Evolutionary conservation across 2,329 filamentous ascomycete genomes (phyloP), one percentile per base, ranked within the genome.

Genomic region (Fusarium nelsonii): DNA sequence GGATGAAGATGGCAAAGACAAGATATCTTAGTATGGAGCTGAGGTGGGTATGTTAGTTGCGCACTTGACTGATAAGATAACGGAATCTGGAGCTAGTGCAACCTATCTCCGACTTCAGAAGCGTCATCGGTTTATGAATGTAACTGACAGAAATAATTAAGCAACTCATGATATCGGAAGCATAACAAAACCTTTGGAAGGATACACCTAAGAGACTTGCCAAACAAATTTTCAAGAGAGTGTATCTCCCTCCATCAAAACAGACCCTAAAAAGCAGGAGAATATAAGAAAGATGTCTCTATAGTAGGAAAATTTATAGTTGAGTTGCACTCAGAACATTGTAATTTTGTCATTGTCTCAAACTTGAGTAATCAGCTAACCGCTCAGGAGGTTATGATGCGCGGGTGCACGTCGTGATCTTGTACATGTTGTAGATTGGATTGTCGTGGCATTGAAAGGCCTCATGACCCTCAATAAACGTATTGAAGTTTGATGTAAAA

Each of bases 51-150:
- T 73, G 68, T 73, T 68, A 69, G 65, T 67, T 49, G 37, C 39
- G 59, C 59, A 53, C 44, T 58, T 46, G 44, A 44, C 43, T 59
- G 70, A 75, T 76, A 76, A 75, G 73, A 74, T 75, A 74, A 65
- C 59, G 59, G 62, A 57, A 44, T 52, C 50, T 69, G 66, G 66
- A 55, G 57, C 62, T 70, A 63, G 50, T 49, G 23, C 40, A 32
- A 44, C 51, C 53, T 61, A 69, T 58, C 65, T 63, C 65, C 56
- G 32, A 26, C 20, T 18, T 33, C 11, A 58, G 43, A 30, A 59
- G 57, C 64, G 62, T 56, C 55, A 66, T 62, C 41, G 40, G 61
- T 53, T 54, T 53, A 18, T 23, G 10, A 23, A 23, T 23, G 4
- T 23, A 23, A 15, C 11, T 36, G 39, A 64, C 40, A 56, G 46